Percentiles rank a stretch among this genome's conserved stretches.
Conservation (phyloP, 1,284 basidiomycete genomes). For the Leccinum discolor region DNA sequence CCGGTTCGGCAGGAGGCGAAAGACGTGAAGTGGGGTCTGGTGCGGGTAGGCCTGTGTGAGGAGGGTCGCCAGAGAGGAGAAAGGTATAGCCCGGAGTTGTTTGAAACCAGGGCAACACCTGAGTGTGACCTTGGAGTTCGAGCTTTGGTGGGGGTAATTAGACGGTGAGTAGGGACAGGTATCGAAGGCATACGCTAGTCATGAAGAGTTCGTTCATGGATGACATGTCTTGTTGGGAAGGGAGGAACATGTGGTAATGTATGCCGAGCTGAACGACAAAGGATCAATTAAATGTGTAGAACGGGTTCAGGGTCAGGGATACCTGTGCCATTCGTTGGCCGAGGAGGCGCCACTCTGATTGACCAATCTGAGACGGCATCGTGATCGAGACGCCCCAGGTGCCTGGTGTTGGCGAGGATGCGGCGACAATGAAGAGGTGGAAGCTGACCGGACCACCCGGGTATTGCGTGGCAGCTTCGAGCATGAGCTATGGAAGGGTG, state of each 20-base stretch:
- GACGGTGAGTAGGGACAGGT: slow-evolving; percentile 3
- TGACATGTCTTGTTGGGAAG: slow-evolving; percentile 42
- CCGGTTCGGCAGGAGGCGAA: not conserved
- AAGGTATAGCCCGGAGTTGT: slow-evolving; percentile 36
- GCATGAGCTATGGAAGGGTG: slow-evolving; percentile 22
- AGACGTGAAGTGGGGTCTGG: not conserved
- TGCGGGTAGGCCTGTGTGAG: not conserved
- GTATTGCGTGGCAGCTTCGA: slow-evolving; percentile 32
- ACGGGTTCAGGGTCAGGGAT: slow-evolving; percentile 12
- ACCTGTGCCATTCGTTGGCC: slow-evolving; percentile 52
- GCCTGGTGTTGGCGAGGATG: slow-evolving; percentile 43
- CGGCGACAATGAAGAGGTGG: slow-evolving; percentile 61
- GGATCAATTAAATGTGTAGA: slow-evolving; percentile 16
- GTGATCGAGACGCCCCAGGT: slow-evolving; percentile 28
- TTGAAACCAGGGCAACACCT: slow-evolving; percentile 39
- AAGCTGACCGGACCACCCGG: slow-evolving; percentile 39
- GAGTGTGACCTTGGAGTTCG: slow-evolving; percentile 38
- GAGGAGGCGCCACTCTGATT: slow-evolving; percentile 42
- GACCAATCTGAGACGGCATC: slow-evolving; percentile 24
- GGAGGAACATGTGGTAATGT: slow-evolving; percentile 59
- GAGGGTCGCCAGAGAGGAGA: slow-evolving; percentile 33
- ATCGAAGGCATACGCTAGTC: slow-evolving; percentile 45
- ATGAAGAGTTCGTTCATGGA: slow-evolving; percentile 51
- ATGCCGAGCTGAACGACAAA: slow-evolving; percentile 45
- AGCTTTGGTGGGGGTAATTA: slow-evolving; percentile 35